These are phyloP conservation scores for Detonula confervacea DNA, from an alignment of 352 stramenopile genomes.

Conservation along the genomic window DNA sequence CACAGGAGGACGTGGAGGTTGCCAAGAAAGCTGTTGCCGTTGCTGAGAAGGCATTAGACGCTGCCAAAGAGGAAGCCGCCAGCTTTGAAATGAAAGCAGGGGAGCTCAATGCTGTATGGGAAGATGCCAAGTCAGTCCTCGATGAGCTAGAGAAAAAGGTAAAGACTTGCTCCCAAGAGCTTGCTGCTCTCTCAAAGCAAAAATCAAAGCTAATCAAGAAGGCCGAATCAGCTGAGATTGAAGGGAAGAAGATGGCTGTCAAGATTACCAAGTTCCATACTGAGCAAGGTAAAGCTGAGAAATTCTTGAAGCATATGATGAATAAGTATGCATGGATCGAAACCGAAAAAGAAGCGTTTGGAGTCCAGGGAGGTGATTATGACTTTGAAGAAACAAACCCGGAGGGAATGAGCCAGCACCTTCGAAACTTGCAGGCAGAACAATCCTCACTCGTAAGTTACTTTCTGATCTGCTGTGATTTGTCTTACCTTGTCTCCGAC, in stretches of 20 bases:
- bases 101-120: constrained; percentile 78
- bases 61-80: constrained; percentile 64
- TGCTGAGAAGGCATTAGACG: constrained; percentile 78
- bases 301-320: constrained; percentile 91
- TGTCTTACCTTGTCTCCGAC: constrained; percentile 31
- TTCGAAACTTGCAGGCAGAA: constrained; percentile 91
- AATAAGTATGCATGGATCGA: constrained; percentile 97
- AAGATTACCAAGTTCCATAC: constrained; percentile 92
- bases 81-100: constrained; percentile 78
- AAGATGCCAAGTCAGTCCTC: constrained; percentile 78
- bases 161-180: constrained; percentile 89
- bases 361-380: constrained; percentile 95
- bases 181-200: constrained; percentile 90
- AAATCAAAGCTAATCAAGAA: constrained; percentile 89
- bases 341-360: constrained; percentile 96
- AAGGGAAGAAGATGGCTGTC: constrained; percentile 94
- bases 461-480: too few relatives aligned
- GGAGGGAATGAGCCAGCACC: constrained; percentile 86
- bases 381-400: constrained; percentile 94
- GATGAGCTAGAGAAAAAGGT: constrained; percentile 73
- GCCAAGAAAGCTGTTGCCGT: constrained; percentile 69
- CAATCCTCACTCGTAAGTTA: constrained; percentile 90
- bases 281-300: constrained; percentile 88
- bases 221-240: constrained; percentile 88
- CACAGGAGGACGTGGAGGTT: constrained; percentile 69